Evolutionary conservation across 2,329 filamentous ascomycete genomes (phyloP).

Genomic region (Didymella arachidicola): DNA sequence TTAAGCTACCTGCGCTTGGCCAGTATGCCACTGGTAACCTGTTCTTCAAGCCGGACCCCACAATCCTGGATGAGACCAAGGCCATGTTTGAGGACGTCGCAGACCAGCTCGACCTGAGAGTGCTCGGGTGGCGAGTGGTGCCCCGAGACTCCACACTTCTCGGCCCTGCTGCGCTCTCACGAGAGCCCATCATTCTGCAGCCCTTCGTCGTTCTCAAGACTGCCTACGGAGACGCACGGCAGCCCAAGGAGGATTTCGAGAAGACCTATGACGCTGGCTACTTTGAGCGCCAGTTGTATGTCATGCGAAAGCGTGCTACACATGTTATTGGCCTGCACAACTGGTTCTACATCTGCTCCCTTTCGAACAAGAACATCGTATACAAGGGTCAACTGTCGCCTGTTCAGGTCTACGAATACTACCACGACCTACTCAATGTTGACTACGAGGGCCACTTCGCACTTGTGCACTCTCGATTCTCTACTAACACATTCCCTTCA

Average conservation of each 20-base stretch:
- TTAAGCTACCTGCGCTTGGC: constrained; percentile 84
- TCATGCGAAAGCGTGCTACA: constrained; percentile 92
- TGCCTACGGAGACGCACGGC: constrained; percentile 81
- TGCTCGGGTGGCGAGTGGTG: constrained; percentile 95
- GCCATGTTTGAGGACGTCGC: constrained; percentile 93
- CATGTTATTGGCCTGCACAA: constrained; percentile 95
- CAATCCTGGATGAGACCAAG: constrained; percentile 89
- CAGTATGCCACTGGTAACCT: constrained; percentile 98
- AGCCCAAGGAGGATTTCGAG: constrained; percentile 79
- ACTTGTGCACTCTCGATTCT: constrained; percentile 95
- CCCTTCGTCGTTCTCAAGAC: constrained; percentile 90
- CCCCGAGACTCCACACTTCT: constrained; percentile 92
- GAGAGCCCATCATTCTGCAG: constrained; percentile 94
- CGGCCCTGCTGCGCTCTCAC: constrained; percentile 88
- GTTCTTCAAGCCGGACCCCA: constrained; percentile 97
- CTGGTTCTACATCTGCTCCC: constrained; percentile 97
- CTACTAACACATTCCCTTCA: constrained; percentile 96
- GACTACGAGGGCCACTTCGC: constrained; percentile 98
- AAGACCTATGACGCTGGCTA: constrained; percentile 81
- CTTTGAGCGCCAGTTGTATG: constrained; percentile 93
- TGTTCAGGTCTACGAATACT: constrained; percentile 96
- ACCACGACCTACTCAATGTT: constrained; percentile 94
- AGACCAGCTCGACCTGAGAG: constrained; percentile 83
- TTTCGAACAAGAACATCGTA: constrained; percentile 98
- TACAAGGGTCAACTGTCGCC: constrained; percentile 98